Base-by-base conservation (phyloP, 2,329 filamentous ascomycete species). In the Fusarium austroafricanum region DNA sequence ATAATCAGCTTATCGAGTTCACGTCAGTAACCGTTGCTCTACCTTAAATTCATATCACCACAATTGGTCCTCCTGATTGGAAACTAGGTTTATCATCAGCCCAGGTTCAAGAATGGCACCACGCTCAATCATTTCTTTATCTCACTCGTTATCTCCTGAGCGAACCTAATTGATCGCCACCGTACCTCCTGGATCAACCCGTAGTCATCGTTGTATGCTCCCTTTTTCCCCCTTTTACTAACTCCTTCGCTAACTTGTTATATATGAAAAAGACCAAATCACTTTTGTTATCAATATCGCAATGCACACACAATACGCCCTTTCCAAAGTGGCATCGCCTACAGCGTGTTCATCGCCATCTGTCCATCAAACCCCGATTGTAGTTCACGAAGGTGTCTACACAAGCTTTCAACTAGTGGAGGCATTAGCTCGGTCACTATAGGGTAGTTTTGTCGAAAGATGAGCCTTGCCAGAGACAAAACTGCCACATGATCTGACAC, bases 371-470 rank as follows among this genome's bases (percentile, higher is more conserved):
- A 21, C n/a, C 55, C 50, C 8, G 47, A 31, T 38, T 69, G 55
- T 12, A 73, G 33, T 17, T 72, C 67, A 17, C n/a, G 46, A 33
- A 73, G 65, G 39, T 71, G 61, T 28, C 64, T 58, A 21, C 62
- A 64, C n/a, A 73, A 52, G 15, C 57, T 61, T 55, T 71, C 65
- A 7, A 73, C 65, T 43, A 73, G 38, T 1, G 67, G 71, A 29
- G 71, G 71, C 53, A 73, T 52, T 15, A 56, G 54, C 31, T 73
- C 71, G 11, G 52, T 59, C 9, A 43, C 37, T 20, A 57, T 44
- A 10, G 67, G 62, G 26, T 71, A 72, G 4, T 73, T 73, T 21
- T 70, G 60, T 33, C 71, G 61, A 40, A 73, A 59, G 7, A 68
- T 37, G 18, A 61, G 55, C 21, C 59, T 61, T 29, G 60, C 61